Conservation (phyloP, 305 asterid genomes). For the Fraxinus ornus region DNA sequence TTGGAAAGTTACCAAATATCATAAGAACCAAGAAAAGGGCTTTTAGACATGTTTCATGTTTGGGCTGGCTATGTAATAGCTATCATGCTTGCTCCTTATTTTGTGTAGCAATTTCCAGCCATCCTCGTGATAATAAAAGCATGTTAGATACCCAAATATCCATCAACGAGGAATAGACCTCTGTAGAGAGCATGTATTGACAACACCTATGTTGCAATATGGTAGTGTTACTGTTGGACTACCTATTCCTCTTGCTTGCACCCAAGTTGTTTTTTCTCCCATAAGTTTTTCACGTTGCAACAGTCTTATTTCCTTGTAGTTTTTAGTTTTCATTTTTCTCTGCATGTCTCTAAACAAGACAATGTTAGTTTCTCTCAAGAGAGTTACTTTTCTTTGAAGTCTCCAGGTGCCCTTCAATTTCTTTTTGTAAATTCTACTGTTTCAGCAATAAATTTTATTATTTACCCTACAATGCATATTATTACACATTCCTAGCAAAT, state of each 20-base stretch:
- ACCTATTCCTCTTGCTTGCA: background rate
- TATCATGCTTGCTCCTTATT: too few species aligned
- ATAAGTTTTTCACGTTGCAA: background rate
- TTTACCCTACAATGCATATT: background rate
- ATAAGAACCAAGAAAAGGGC: constrained; percentile 35
- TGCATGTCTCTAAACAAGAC: background rate
- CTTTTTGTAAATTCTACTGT: background rate
- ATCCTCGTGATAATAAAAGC: too few species aligned
- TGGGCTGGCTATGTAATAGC: too few species aligned
- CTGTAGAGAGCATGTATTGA: too few species aligned
- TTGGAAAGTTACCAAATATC: background rate
- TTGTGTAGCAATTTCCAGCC: too few species aligned
- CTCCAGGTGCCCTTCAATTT: background rate
- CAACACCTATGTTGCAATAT: too few species aligned
- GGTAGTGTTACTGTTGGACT: background rate
- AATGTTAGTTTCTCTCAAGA: background rate
- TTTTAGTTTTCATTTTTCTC: background rate
- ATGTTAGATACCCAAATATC: too few species aligned
- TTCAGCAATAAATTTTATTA: background rate
- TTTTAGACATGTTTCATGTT: too few species aligned
- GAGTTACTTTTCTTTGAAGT: background rate
- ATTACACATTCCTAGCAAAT: background rate
- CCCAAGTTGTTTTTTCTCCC: background rate
- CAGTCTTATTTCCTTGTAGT: background rate
- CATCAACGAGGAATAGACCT: too few species aligned